Percentiles rank a stretch among this genome's conserved stretches.
phyloP scores from a whole-genome alignment of 2,329 filamentous ascomycete species.

The Shiraia bambusicola region DNA sequence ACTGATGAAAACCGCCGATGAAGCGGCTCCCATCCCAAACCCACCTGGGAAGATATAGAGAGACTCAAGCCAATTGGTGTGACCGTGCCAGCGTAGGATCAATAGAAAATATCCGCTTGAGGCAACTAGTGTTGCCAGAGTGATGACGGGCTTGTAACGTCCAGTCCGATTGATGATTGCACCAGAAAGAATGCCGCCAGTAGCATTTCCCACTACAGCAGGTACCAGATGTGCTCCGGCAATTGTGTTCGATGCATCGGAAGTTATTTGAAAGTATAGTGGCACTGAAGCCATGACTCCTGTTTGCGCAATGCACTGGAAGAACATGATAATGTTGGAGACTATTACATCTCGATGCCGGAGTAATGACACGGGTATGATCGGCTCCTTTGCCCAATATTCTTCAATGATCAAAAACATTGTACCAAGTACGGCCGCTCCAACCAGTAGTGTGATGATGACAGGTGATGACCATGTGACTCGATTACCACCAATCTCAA shows the following conservation, averaged over 20 bases:
- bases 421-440: constrained; percentile 24
- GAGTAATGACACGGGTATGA: constrained; percentile 60
- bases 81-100: constrained; percentile 31
- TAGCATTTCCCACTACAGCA: constrained; percentile 66
- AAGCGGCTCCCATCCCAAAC: constrained; percentile 28
- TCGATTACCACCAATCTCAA: constrained; percentile 53
- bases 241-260: constrained; percentile 57
- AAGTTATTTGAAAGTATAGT: constrained; percentile 68
- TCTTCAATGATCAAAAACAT: constrained; percentile 42
- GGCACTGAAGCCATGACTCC: constrained; percentile 67
- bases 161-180: constrained; percentile 22
- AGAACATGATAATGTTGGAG: constrained; percentile 54
- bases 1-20: constrained; percentile 29
- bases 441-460: constrained; percentile 37
- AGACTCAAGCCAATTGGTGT: constrained; percentile 30
- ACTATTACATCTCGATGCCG: constrained; percentile 55
- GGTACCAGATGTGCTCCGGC: constrained; percentile 66
- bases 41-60: constrained; percentile 32
- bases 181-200: constrained; percentile 64
- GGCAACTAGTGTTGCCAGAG: constrained; percentile 19
- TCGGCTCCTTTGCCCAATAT: constrained; percentile 55
- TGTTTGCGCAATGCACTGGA: constrained; percentile 61
- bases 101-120: constrained; percentile 26
- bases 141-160: constrained; percentile 26
- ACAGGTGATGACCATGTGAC: constrained; percentile 43